Conservation (phyloP, 257 asterid species). For the Nyctanthes arbortristis region DNA sequence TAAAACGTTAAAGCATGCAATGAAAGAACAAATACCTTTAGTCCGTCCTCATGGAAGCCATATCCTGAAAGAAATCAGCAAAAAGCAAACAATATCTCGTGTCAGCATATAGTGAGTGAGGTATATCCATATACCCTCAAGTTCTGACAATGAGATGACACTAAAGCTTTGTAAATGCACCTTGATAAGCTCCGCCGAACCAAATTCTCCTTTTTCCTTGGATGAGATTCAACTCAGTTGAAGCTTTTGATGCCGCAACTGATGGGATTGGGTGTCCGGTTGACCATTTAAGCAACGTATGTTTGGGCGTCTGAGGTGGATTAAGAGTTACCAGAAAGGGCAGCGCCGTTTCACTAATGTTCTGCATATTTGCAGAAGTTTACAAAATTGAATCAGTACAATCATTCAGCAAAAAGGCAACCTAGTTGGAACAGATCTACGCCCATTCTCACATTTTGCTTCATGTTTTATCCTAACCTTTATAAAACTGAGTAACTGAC, state of each 20-base stretch:
- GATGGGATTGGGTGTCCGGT: constrained; percentile 96
- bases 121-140: too few relatives aligned
- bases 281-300: constrained; percentile 75
- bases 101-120: constrained; percentile 3
- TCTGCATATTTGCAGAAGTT: constrained; percentile 41
- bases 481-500: too few relatives aligned
- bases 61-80: constrained; percentile 45
- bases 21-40: constrained; percentile 48
- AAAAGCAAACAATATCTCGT: background rate
- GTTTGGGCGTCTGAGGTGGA: constrained; percentile 69
- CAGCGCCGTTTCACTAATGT: constrained; percentile 53
- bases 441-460: too few relatives aligned
- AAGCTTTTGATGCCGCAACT: constrained; percentile 90
- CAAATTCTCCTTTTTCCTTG: constrained; percentile 92
- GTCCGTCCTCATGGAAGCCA: constrained; percentile 81
- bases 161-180: constrained; percentile 27
- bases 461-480: too few relatives aligned
- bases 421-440: too few relatives aligned
- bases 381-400: background rate
- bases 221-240: constrained; percentile 58
- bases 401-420: background rate
- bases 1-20: background rate
- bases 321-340: constrained; percentile 84
- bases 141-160: background rate
- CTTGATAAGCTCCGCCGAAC: constrained; percentile 99